Evolutionary conservation across 2,329 filamentous ascomycete species (phyloP).

Genomic region (Rasamsonia emersonii): DNA sequence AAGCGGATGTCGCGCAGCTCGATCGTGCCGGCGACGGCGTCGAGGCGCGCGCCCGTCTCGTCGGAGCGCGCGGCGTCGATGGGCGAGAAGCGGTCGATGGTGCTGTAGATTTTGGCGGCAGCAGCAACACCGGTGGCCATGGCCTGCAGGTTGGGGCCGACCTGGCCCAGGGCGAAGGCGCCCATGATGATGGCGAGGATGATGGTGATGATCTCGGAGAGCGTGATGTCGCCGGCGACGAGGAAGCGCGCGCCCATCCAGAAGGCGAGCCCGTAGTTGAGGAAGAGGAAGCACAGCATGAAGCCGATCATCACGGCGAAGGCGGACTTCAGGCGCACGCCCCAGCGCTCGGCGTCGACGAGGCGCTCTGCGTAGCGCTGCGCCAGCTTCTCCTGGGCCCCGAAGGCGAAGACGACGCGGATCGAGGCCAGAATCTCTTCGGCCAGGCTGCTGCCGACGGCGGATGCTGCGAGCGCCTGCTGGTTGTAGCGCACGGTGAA

Average conservation of each 20-base stretch:
- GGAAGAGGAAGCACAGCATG: conserved; percentile 75
- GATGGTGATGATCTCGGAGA: conserved; percentile 70
- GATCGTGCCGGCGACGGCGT: conserved; percentile 67
- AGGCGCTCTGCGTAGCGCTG: conserved; percentile 74
- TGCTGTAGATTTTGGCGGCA: conserved; percentile 83
- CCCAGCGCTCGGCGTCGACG: conserved; percentile 61
- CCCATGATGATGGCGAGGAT: conserved; percentile 88
- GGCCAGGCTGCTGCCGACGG: conserved; percentile 73
- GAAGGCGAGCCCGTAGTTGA: conserved; percentile 80
- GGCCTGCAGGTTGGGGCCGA: conserved; percentile 75
- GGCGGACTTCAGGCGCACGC: conserved; percentile 63
- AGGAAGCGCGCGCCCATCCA: conserved; percentile 77
- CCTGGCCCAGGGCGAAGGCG: conserved; percentile 80
- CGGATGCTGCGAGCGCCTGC: conserved; percentile 67
- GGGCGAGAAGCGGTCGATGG: conserved; percentile 79
- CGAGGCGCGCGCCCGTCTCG: conserved; percentile 66
- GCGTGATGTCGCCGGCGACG: conserved; percentile 54
- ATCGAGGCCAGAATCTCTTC: conserved; percentile 93
- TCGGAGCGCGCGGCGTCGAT: conserved; percentile 64
- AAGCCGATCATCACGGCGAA: conserved; percentile 70
- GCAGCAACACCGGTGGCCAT: conserved; percentile 77
- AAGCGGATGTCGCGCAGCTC: conserved; percentile 77
- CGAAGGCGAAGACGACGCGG: conserved; percentile 83
- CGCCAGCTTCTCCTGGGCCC: conserved; percentile 86
- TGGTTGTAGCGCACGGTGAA: conserved; percentile 78